A percentile compares a stretch with the other conserved stretches of the same genome.
phyloP scores from a whole-genome alignment of 495 filamentous ascomycete species.

The Oidiodendron maius region DNA sequence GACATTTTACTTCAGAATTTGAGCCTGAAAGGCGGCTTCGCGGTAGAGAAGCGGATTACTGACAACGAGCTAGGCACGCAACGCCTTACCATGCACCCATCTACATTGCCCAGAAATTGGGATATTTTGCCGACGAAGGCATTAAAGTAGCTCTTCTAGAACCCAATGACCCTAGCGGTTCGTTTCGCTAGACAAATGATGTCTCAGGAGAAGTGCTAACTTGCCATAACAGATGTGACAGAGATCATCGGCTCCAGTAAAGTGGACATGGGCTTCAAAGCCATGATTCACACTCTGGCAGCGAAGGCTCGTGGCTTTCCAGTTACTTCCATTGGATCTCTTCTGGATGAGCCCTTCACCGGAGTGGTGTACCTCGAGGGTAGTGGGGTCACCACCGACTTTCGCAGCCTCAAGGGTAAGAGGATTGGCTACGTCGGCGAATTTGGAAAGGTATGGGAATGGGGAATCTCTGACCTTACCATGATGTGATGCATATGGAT shows the following conservation, averaged over 20 bases:
- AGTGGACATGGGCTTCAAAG: conserved; percentile 69
- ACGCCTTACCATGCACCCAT: conserved; percentile 69
- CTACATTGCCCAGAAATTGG: conserved; percentile 63
- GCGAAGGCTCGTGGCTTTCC: conserved; percentile 67
- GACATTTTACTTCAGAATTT: neutral
- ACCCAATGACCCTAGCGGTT: conserved; percentile 60
- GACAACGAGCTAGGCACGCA: conserved; percentile 47
- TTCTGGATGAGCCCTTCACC: conserved; percentile 68
- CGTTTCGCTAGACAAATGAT: conserved; percentile 5
- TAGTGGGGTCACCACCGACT: conserved; percentile 59
- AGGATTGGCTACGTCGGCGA: conserved; percentile 67
- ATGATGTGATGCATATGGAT: neutral
- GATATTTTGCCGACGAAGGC: conserved; percentile 64
- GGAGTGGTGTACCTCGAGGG: conserved; percentile 65
- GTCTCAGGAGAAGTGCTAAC: neutral
- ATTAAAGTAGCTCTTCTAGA: conserved; percentile 66
- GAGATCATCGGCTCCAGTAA: conserved; percentile 68
- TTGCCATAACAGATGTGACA: conserved; percentile 52
- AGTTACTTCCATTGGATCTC: conserved; percentile 59
- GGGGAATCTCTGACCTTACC: neutral
- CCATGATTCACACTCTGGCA: conserved; percentile 64
- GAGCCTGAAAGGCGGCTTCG: conserved; percentile 14
- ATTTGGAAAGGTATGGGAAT: conserved; percentile 50
- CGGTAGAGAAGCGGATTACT: conserved; percentile 7
- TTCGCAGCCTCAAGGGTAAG: conserved; percentile 50